Percentiles rank a stretch among this genome's conserved stretches.
Evolutionary conservation across 2,329 filamentous ascomycete genomes (phyloP).

Genomic region (Cercospora janseana): DNA sequence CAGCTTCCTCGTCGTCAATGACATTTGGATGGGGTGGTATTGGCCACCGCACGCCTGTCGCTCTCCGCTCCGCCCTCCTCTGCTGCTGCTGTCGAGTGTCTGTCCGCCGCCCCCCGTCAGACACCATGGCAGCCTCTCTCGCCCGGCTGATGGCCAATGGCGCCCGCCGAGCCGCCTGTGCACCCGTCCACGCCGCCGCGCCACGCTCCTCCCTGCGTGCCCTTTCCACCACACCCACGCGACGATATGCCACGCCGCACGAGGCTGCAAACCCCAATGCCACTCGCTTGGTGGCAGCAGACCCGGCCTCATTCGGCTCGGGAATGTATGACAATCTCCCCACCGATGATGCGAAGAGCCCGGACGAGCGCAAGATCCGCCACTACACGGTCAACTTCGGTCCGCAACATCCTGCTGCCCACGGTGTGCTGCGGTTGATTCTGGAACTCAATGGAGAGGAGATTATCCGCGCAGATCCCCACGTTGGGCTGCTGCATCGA

Average conservation of each 20-base stretch:
- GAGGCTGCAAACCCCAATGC: conserved; percentile 25
- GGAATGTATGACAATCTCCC: conserved; percentile 47
- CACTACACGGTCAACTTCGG: conserved; percentile 99
- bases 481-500: conserved; percentile 92
- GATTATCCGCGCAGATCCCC: conserved; percentile 92
- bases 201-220: conserved; percentile 47
- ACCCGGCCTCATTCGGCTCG: conserved; percentile 58
- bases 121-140: conserved; percentile 67
- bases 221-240: conserved; percentile 64
- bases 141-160: conserved; percentile 68
- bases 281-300: conserved; percentile 57
- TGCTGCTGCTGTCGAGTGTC: too few relatives aligned
- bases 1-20: conserved; percentile 9
- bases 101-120: conserved; percentile 16
- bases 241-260: conserved; percentile 60
- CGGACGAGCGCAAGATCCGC: conserved; percentile 77
- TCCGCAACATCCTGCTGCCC: conserved; percentile 95
- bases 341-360: conserved; percentile 46
- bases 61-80: conserved; percentile 4
- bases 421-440: conserved; percentile 96
- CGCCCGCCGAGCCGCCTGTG: conserved; percentile 51
- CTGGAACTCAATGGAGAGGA: conserved; percentile 97
- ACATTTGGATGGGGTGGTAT: conserved; percentile 15
- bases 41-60: conserved; percentile 12
- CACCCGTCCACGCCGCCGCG: conserved; percentile 35